Evolutionary conservation across 2,329 filamentous ascomycete species (phyloP).

Genomic region (Ampelomyces quisqualis): DNA sequence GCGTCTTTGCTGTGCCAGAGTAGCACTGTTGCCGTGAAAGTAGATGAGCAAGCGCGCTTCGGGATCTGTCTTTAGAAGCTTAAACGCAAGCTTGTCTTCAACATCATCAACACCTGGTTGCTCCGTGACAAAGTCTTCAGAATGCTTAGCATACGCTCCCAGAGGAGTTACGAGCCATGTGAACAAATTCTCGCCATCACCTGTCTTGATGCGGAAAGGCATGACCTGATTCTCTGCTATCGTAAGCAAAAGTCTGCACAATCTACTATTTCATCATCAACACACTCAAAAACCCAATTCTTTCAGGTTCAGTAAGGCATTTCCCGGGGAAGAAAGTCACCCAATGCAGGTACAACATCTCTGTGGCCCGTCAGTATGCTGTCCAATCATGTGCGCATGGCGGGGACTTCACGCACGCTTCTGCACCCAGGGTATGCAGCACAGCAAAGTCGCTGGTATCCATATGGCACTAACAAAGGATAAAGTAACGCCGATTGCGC

Average conservation of each 20-base stretch:
- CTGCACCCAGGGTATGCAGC: slow-evolving; percentile 42
- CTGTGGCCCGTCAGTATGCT: slow-evolving; percentile 6
- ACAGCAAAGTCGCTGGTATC: slow-evolving; percentile 38
- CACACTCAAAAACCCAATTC: slow-evolving; percentile 41
- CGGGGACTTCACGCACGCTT: slow-evolving; percentile 33
- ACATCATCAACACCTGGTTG: slow-evolving; percentile 45
- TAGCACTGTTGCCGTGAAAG: slow-evolving; percentile 68
- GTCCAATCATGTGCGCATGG: background rate
- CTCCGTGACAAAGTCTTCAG: slow-evolving; percentile 61
- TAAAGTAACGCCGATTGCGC: slow-evolving; percentile 22
- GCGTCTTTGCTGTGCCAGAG: slow-evolving; percentile 72
- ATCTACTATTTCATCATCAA: background rate
- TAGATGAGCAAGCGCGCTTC: slow-evolving; percentile 58
- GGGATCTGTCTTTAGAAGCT: slow-evolving; percentile 53
- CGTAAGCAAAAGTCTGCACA: slow-evolving; percentile 16
- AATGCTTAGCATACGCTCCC: slow-evolving; percentile 69
- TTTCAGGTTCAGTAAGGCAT: slow-evolving; percentile 41
- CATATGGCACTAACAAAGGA: slow-evolving; percentile 38
- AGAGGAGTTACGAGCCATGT: slow-evolving; percentile 91
- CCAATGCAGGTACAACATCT: slow-evolving; percentile 42
- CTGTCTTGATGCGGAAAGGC: slow-evolving; percentile 73
- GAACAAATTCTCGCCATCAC: slow-evolving; percentile 75
- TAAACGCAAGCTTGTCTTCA: slow-evolving; percentile 51
- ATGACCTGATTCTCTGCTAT: slow-evolving; percentile 76
- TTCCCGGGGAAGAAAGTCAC: slow-evolving; percentile 40